Base-by-base conservation (phyloP, 495 filamentous ascomycete genomes). In the Penicillium egyptiacum region DNA sequence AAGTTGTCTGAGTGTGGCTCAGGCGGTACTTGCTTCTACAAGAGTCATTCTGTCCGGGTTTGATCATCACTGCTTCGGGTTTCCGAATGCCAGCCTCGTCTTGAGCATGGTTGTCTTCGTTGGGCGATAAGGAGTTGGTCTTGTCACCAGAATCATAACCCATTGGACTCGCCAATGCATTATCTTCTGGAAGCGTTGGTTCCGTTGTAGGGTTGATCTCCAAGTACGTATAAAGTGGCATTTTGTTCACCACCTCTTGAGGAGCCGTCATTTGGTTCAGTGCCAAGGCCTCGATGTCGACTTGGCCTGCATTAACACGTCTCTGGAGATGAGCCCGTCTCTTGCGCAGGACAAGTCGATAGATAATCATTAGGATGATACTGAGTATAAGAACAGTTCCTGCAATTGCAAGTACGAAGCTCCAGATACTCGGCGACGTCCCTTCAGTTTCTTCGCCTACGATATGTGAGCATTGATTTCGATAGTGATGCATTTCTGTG, bases 381-480 rank as follows among this genome's bases (percentile, higher is more conserved):
- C 90, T 80, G 42, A 94, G 74, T 28, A 79, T 65, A 0, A 93
- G 58, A 11, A 96, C 78, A 0, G 91, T 83, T 7, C 79, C 91
- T n/a, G 92, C 62, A 40, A 96, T 87, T 48, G 92, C 85, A 25
- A 96, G 76, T 41, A 92, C 73, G 61, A 96, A 93, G 1, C 88
- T 81, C 92, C 92, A 98, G 1, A 96, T 77, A 28, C 81, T 86
- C 1, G 87, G 87, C 10, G 30, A 33, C 30, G 39, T n/a, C 22
- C 28, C 4, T 89, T 47, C 45, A 55, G 62, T 19, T 26, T 11
- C 31, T 31, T 49, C 35, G 42, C 12, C 35, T 50, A 33, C 23
- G 39, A 33, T 28, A 44, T 19, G 44, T 53, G 8, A 53, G 47
- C 19, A 53, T 23, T 30, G 31, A 46, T 37, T 8, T 19, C 30